Conservation (phyloP, 192 early-diverging fungal species). For the Linnemannia schmuckeri region DNA sequence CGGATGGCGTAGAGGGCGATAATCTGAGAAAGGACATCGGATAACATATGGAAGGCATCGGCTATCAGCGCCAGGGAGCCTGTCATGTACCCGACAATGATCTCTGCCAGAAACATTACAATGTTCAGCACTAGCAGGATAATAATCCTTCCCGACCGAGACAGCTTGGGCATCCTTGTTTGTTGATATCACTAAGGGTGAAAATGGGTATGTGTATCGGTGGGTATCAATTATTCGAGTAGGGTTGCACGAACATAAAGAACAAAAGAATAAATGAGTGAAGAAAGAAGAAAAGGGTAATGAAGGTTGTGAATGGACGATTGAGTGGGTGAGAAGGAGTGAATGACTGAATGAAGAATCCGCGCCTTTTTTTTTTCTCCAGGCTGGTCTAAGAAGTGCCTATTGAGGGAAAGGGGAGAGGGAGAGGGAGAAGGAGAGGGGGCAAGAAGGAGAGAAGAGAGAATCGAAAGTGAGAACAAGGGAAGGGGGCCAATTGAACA, state of each 20-base stretch:
- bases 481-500: neutral
- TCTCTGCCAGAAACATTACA: slow-evolving; percentile 84
- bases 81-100: slow-evolving; percentile 81
- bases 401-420: neutral
- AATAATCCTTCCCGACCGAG: slow-evolving; percentile 65
- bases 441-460: neutral
- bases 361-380: neutral
- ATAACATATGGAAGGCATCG: slow-evolving; percentile 95
- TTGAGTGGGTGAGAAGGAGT: neutral
- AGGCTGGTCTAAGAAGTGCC: neutral
- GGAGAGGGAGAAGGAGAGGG: neutral
- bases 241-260: neutral
- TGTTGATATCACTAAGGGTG: neutral
- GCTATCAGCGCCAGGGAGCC: slow-evolving; percentile 88
- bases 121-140: slow-evolving; percentile 73
- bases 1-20: slow-evolving; percentile 87
- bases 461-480: neutral
- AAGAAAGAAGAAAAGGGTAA: neutral
- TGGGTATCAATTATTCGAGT: neutral
- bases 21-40: slow-evolving; percentile 80
- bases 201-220: neutral
- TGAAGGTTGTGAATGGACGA: too few relatives aligned
- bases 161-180: neutral
- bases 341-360: neutral
- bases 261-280: neutral